Evolutionary conservation across 108 stramenopile genomes (phyloP).

Genomic region (Nitzschia sp.): DNA sequence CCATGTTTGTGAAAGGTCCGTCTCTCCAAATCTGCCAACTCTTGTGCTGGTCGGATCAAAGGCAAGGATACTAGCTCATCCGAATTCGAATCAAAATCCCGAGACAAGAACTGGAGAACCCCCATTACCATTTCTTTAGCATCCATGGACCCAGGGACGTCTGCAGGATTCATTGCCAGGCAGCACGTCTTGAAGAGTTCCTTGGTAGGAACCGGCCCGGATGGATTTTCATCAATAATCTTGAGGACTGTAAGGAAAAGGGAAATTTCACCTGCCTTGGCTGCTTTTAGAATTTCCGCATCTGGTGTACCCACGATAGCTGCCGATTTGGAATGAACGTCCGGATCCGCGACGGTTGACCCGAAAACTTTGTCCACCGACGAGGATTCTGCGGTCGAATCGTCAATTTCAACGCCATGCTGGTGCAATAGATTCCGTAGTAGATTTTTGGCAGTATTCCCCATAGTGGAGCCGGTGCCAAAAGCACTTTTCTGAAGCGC

Average conservation of each 20-base stretch:
- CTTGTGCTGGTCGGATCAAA: slow-evolving; percentile 35
- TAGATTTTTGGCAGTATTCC: slow-evolving; percentile 11
- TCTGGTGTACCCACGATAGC: not conserved
- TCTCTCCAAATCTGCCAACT: slow-evolving; percentile 40
- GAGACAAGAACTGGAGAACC: slow-evolving; percentile 64
- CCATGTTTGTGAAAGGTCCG: slow-evolving; percentile 38
- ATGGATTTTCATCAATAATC: slow-evolving; percentile 8
- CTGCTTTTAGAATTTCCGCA: slow-evolving; percentile 1
- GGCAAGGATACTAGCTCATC: slow-evolving; percentile 16
- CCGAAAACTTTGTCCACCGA: slow-evolving; percentile 6
- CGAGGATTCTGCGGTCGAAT: slow-evolving; percentile 5
- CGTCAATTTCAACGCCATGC: slow-evolving; percentile 13
- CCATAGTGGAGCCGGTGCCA: slow-evolving; percentile 19
- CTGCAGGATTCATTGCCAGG: slow-evolving; percentile 59
- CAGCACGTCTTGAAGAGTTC: slow-evolving; percentile 58
- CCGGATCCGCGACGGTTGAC: slow-evolving; percentile 2
- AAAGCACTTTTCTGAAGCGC: slow-evolving; percentile 20
- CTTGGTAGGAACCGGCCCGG: slow-evolving; percentile 43
- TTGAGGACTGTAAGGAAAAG: slow-evolving; percentile 34
- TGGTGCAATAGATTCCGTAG: slow-evolving; percentile 21
- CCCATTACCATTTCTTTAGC: slow-evolving; percentile 77
- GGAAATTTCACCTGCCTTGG: slow-evolving; percentile 31
- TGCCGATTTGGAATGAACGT: not conserved
- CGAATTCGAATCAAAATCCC: slow-evolving; percentile 17
- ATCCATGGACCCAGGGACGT: slow-evolving; percentile 69